Conservation (phyloP, 345 rosid species). For the Geranium brycei region DNA sequence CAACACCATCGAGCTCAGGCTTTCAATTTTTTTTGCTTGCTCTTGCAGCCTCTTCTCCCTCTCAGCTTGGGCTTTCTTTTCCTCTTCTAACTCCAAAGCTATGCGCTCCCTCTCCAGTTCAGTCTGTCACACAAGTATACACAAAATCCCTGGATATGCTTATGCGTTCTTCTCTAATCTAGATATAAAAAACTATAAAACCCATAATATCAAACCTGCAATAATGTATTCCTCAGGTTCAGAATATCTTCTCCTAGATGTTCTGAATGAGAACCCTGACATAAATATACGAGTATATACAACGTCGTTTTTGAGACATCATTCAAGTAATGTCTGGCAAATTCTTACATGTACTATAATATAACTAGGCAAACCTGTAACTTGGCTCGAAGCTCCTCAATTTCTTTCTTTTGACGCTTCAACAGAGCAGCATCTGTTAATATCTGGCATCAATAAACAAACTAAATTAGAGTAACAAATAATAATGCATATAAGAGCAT, state of each 20-base stretch:
- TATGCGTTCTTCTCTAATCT: constrained; percentile 1
- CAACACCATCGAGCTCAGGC: constrained; percentile 81
- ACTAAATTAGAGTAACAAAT: not conserved
- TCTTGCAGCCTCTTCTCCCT: constrained; percentile 78
- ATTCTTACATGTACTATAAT: not conserved
- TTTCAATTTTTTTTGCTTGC: constrained; percentile 85
- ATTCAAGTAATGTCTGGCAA: constrained; percentile 5
- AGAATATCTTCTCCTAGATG: constrained; percentile 82
- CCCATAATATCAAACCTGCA: constrained; percentile 41
- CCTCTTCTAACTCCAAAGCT: constrained; percentile 86
- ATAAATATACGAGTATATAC: constrained; percentile 8
- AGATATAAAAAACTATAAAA: not conserved
- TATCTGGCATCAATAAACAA: constrained; percentile 33
- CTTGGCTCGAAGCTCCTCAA: constrained; percentile 92
- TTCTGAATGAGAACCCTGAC: constrained; percentile 75
- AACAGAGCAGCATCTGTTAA: constrained; percentile 87
- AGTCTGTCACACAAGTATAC: constrained; percentile 33
- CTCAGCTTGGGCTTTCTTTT: constrained; percentile 86
- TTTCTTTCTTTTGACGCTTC: constrained; percentile 96
- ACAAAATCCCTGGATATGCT: constrained; percentile 8
- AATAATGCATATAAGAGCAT: constrained; percentile 8
- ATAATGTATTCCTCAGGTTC: constrained; percentile 72
- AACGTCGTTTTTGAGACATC: constrained; percentile 3
- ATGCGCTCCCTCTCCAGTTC: constrained; percentile 92
- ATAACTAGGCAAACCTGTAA: constrained; percentile 36